A percentile compares a stretch with the other conserved stretches of the same genome.
Evolutionary conservation across 2,329 filamentous ascomycete genomes (phyloP).

Genomic region (Apiospora marii): DNA sequence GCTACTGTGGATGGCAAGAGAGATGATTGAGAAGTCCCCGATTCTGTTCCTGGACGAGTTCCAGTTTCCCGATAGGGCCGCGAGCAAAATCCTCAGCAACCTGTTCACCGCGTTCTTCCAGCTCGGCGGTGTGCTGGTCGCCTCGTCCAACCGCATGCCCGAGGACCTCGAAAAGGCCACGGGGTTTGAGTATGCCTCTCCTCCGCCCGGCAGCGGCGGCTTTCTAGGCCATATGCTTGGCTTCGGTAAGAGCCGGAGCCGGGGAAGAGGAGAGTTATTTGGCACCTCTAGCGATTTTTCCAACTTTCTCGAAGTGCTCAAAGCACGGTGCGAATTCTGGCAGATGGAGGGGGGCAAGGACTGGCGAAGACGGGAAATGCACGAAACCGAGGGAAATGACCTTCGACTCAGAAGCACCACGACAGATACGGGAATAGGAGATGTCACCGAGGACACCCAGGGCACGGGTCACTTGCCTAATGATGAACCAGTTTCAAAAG

Average conservation of each 20-base stretch:
- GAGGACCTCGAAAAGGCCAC: constrained; percentile 81
- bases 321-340: constrained; percentile 82
- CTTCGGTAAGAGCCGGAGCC: constrained; percentile 42
- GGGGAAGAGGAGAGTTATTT: constrained; percentile 57
- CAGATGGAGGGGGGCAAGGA: constrained; percentile 81
- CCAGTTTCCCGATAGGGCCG: constrained; percentile 79
- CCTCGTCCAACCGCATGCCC: constrained; percentile 84
- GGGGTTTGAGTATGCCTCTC: constrained; percentile 71
- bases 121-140: constrained; percentile 80
- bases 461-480: neutral
- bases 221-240: constrained; percentile 59
- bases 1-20: constrained; percentile 76
- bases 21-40: constrained; percentile 76
- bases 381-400: constrained; percentile 33
- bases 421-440: neutral
- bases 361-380: constrained; percentile 68
- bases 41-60: constrained; percentile 86
- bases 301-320: constrained; percentile 77
- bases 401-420: constrained; percentile 25
- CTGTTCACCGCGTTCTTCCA: constrained; percentile 84
- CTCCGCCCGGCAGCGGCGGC: constrained; percentile 56
- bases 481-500: neutral
- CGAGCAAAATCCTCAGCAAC: constrained; percentile 81
- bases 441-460: too few relatives aligned
- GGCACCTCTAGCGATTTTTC: constrained; percentile 76